Base-by-base conservation (phyloP, 169 alveolate species). In the Amoebophrya sp. region DNA sequence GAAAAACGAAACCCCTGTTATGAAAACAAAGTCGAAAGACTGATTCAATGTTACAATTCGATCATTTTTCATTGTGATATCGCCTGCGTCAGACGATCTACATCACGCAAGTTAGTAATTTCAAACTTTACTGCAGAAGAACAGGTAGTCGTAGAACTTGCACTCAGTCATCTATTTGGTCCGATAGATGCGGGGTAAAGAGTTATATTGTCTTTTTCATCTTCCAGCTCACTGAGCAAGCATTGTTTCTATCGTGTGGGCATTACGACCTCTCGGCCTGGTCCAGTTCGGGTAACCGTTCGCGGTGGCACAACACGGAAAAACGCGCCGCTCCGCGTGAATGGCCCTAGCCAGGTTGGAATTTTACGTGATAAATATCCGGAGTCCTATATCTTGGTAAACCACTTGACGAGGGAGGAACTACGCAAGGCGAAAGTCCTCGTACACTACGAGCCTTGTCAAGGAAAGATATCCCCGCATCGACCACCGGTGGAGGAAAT, bases 241-340 rank as follows among this genome's bases (percentile, higher is more conserved):
- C 83, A 65, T 26, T 65, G 83, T 36, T 26, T 65, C 83, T 65
- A 65, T 36, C 83, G 83, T 0, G n/a, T 65, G 39, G 83, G 33
- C 2, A 18, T 65, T 1, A 36, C 18, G 26, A 65, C 83, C 38
- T 1, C 10, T 0, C 12, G 83, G 2, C 83, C 83, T 29, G 26
- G 2, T 1, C 83, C 83, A 26, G 83, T 65, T 6, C 83, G 83
- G 39, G 83, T 65, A 0, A 0, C 83, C 12, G n/a, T 65, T 26
- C 83, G 83, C 38, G 83, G 83, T 0, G 83, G 83, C 33, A 65
- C 36, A 10, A 65, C 83, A 0, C 12, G 83, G 2, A 65, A 65
- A 65, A 65, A 65, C 83, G 83, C 83, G 33, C 83, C 83, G 2
- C 83, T 65, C 36, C 83, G 83, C 12, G 83, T 65, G 83, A 65